Base-by-base conservation (phyloP, 768 basidiomycete genomes). In the Russula sp. region DNA sequence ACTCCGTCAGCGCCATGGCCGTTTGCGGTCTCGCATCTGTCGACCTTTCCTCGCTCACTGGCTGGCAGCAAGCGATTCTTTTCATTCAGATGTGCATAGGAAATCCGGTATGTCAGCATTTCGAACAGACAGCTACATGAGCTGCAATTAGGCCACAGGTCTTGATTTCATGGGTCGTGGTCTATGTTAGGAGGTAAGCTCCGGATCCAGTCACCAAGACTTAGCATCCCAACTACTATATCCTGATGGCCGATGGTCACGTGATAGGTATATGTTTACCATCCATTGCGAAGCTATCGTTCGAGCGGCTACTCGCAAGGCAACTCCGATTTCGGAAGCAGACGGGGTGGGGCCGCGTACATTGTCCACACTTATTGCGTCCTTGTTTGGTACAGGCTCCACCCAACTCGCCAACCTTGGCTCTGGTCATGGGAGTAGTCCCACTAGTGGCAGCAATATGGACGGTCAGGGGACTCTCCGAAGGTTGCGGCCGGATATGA, bases 11-110 rank as follows among this genome's bases (percentile, higher is more conserved):
- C 73, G 84, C 89, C 16, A 84, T 92, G 79, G 86, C 86, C 6
- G 87, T 90, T 61, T 90, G 85, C 76, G 90, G 90, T n/a, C 77
- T 89, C 49, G 80, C 81, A 57, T 84, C 89, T 9, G 79, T 90
- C 63, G 84, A 91, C 72, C 71, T 90, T 71, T 88, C 87, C 71
- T 75, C 77, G 57, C 75, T 91, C 74, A 90, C 88, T 3, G 76
- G 76, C 46, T 87, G 84, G 80, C 89, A 90, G 71, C 87, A 91
- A 76, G 75, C 75, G 11, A 76, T 90, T 16, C 69, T 92, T 56
- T 90, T 92, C 74, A 72, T 90, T 9, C 86, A 88, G 73, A 93
- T 93, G 92, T 85, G 82, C 65, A 65, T 89, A 22, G 89, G 89
- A 9, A 89, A 80, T 67, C 87, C 87, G 40, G 90, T 91, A 67